phyloP scores from a whole-genome alignment of 2,329 filamentous ascomycete species.

The Sporothrix brunneoviolacea region DNA sequence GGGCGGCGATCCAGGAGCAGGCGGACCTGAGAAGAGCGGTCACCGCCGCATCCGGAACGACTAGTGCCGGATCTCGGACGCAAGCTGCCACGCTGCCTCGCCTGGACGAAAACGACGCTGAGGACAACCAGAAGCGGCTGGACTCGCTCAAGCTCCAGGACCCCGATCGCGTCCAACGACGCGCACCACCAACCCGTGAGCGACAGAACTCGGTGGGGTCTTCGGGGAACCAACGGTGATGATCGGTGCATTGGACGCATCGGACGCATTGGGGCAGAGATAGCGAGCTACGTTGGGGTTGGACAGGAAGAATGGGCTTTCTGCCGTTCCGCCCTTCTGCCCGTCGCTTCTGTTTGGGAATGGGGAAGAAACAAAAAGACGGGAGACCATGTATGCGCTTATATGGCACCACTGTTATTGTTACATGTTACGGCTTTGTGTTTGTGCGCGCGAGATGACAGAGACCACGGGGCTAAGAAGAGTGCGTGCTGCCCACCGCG shows the following conservation, averaged over 20 bases:
- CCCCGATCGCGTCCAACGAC: conserved; percentile 54
- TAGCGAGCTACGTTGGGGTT: too few species aligned
- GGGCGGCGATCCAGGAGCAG: conserved; percentile 78
- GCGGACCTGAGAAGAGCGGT: conserved; percentile 60
- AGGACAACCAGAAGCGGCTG: conserved; percentile 79
- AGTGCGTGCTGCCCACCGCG: too few species aligned
- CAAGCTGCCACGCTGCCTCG: conserved; percentile 25
- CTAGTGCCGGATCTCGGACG: conserved; percentile 8
- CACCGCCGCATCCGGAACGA: conserved; percentile 30
- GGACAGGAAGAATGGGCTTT: too few species aligned
- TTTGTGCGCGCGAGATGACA: too few species aligned
- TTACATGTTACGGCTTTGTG: too few species aligned
- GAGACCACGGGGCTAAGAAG: too few species aligned
- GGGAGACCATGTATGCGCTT: too few species aligned
- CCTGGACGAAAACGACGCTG: conserved; percentile 73
- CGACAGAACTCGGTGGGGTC: conserved; percentile 55
- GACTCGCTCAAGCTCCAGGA: conserved; percentile 90
- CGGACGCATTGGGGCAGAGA: not conserved
- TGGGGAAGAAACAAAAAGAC: too few species aligned
- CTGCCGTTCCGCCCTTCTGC: too few species aligned
- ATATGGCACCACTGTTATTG: too few species aligned
- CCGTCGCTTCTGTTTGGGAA: too few species aligned
- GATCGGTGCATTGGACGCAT: too few species aligned
- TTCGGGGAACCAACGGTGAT: conserved; percentile 44
- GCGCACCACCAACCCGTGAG: conserved; percentile 39